Conservation (phyloP, 345 rosid genomes). For the Hypericum androsaemum region DNA sequence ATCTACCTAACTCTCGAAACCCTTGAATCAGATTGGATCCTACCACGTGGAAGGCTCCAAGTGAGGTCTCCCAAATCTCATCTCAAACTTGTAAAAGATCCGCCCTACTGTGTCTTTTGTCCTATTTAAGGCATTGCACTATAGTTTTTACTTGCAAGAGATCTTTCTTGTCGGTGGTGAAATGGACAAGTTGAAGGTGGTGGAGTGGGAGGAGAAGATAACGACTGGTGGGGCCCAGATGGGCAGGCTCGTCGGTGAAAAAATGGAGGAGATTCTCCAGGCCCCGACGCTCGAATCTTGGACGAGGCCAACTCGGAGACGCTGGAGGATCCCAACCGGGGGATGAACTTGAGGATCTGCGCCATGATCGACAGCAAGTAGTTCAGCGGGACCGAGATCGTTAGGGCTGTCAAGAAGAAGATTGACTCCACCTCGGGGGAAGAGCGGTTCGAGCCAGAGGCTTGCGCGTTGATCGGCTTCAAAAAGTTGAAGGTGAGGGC, state of each 20-base stretch:
- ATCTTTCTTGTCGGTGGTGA: not conserved
- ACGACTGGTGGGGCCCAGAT: conserved; percentile 76
- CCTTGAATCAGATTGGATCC: too few relatives aligned
- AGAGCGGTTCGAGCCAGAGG: conserved; percentile 47
- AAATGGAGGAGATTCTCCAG: conserved; percentile 75
- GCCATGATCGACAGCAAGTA: conserved; percentile 60
- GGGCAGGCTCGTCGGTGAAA: conserved; percentile 66
- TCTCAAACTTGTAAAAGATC: too few relatives aligned
- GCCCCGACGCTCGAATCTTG: conserved; percentile 63
- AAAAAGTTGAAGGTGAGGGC: too few relatives aligned
- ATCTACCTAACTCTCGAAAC: too few relatives aligned
- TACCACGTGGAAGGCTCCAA: too few relatives aligned
- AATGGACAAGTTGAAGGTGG: conserved; percentile 64
- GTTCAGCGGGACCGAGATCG: conserved; percentile 55
- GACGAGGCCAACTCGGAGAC: conserved; percentile 79
- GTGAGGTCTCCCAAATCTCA: too few relatives aligned
- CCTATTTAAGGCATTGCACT: too few relatives aligned
- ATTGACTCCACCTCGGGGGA: conserved; percentile 25
- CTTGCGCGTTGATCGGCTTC: too few relatives aligned
- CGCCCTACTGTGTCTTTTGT: too few relatives aligned
- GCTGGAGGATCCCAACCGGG: conserved; percentile 71
- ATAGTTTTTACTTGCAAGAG: too few relatives aligned
- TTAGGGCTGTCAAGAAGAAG: conserved; percentile 65
- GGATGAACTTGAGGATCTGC: conserved; percentile 81
- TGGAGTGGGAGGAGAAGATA: conserved; percentile 63